Evolutionary conservation across 176 grass and related monocot genomes (phyloP), one percentile per base, ranked within the genome.

Genomic region (Musa itinerans): DNA sequence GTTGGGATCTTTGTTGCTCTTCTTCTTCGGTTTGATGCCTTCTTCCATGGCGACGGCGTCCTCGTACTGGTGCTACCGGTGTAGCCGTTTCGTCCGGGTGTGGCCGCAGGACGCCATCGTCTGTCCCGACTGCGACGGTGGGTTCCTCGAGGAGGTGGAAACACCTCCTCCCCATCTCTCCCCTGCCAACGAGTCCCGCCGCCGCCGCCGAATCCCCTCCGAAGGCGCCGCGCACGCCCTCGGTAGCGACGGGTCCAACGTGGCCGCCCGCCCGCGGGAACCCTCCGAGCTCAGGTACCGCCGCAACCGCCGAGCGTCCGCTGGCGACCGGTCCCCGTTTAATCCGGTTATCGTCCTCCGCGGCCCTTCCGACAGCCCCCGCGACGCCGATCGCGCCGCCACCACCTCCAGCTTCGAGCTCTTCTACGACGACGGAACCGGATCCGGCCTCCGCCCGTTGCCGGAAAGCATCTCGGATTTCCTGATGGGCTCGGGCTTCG

Each of bases 11-110:
- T 25, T 74, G 69, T 1, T 54, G 52, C 9, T 14, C 1, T 56
- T 24, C 53, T 29, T 29, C 21, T 55, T 22, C 72, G 53, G 27
- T 56, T 56, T 61, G 16, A 20, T 58, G 59, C 10, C 61, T 23
- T 77, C 61, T 65, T 9, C 55, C 22, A 14, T 82, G 13, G 11
- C 81, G 11, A 64, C 86, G 54, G 61, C 85, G 15, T 10, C 85
- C 59, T 83, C 85, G 10, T 99, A 99, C 86, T 99, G 96, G 96
- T 99, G 96, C 88, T 99, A 99, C 83, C 80, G 81, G 73, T 99
- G 96, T 76, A 92, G 86, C 73, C 86, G 96, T 69, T 91, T 99
- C 78, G 96, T 99, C 23, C 74, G 86, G 54, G 85, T 89, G 66
- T 3, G 55, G 8, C 70, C 51, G 2, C 75, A 79, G 2, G 12